A percentile compares a stretch with the other conserved stretches of the same genome.
Conservation (phyloP, 371 early-diverging fungal species). For the Mucor piriformis region DNA sequence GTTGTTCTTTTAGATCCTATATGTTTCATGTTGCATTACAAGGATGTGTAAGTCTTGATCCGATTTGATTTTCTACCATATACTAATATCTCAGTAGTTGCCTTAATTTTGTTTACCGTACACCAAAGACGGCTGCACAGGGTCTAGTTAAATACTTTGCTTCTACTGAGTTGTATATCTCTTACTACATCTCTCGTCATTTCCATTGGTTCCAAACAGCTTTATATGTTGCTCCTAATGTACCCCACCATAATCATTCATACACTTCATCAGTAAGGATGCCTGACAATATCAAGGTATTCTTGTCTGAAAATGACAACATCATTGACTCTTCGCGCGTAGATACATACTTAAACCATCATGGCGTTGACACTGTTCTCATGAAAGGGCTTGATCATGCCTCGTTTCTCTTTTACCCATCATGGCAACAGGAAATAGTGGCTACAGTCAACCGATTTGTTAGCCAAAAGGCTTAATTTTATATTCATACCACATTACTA, state of each 20-base stretch:
- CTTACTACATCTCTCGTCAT: constrained; percentile 66
- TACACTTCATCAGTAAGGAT: constrained; percentile 24
- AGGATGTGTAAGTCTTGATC: constrained; percentile 44
- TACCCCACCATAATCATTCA: constrained; percentile 13
- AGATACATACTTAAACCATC: constrained; percentile 44
- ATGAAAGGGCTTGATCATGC: constrained; percentile 63
- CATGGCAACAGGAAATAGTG: constrained; percentile 45
- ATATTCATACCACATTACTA: neutral
- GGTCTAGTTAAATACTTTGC: constrained; percentile 68
- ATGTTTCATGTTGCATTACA: constrained; percentile 70
- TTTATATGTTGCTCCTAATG: constrained; percentile 44
- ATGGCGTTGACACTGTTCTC: constrained; percentile 43
- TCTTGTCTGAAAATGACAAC: constrained; percentile 53
- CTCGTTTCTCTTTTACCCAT: constrained; percentile 47
- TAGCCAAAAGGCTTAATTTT: constrained; percentile 11
- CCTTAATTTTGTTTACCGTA: constrained; percentile 69
- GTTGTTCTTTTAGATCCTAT: constrained; percentile 68
- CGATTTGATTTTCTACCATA: neutral
- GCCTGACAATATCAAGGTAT: constrained; percentile 42
- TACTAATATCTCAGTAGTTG: constrained; percentile 30
- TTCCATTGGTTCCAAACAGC: constrained; percentile 70
- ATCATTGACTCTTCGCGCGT: constrained; percentile 55
- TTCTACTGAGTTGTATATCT: constrained; percentile 69
- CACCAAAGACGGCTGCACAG: constrained; percentile 65
- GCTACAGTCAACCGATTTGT: constrained; percentile 28